These are phyloP conservation scores for Pyricularia sp. DNA, from an alignment of 2,329 filamentous ascomycete genomes.

Conservation along the genomic window DNA sequence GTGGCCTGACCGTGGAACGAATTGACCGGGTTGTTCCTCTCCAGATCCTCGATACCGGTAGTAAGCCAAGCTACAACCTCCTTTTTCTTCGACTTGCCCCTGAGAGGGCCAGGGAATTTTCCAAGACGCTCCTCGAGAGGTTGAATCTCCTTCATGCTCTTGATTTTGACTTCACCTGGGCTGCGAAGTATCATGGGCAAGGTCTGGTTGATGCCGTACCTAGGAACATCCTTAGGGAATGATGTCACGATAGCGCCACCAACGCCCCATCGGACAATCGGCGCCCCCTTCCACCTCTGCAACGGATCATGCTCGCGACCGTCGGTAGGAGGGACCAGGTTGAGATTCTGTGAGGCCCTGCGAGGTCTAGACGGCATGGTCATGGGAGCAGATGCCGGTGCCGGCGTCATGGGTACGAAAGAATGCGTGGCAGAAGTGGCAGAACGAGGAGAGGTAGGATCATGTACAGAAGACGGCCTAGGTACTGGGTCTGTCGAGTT, in stretches of 20 bases:
- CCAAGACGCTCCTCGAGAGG: constrained; percentile 62
- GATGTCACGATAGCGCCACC: constrained; percentile 74
- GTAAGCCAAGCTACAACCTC: constrained; percentile 76
- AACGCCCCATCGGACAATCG: constrained; percentile 80
- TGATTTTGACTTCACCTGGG: constrained; percentile 73
- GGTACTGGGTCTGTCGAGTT: constrained; percentile 33
- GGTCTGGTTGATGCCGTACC: constrained; percentile 67
- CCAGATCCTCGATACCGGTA: constrained; percentile 64
- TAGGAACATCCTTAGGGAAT: constrained; percentile 81
- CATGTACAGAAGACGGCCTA: constrained; percentile 45
- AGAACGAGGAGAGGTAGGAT: constrained; percentile 28
- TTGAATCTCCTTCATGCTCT: constrained; percentile 63
- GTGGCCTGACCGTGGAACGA: constrained; percentile 40
- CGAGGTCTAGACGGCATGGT: constrained; percentile 28
- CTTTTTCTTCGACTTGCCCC: constrained; percentile 91
- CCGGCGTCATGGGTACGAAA: not conserved
- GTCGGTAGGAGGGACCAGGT: constrained; percentile 53
- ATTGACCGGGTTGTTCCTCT: constrained; percentile 44
- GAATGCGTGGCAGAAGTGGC: constrained; percentile 9
- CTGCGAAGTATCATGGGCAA: constrained; percentile 72
- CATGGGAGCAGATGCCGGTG: not conserved
- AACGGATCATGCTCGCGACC: constrained; percentile 66
- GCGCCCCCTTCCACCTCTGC: constrained; percentile 82
- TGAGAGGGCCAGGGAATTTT: constrained; percentile 85
- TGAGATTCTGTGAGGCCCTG: constrained; percentile 44